These are phyloP conservation scores for Hemerocallis citrina DNA, from an alignment of 106 monocot genomes.

Conservation along the genomic window DNA sequence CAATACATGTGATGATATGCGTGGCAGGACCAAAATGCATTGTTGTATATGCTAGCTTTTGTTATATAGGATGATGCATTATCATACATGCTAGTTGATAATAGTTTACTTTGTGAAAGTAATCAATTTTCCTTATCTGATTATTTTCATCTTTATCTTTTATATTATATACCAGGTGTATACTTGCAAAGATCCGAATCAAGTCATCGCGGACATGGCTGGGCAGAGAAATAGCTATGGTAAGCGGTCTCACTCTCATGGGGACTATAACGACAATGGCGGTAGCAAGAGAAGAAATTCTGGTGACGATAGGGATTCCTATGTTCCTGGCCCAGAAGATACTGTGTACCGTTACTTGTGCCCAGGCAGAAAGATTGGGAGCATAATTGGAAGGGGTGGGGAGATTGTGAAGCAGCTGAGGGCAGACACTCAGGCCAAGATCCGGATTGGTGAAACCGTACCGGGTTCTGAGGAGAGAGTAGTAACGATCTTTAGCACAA, in stretches of 20 bases:
- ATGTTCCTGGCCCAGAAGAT: slow-evolving; percentile 77
- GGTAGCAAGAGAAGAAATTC: slow-evolving; percentile 85
- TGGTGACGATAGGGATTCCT: slow-evolving; percentile 67
- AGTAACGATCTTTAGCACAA: slow-evolving; percentile 75
- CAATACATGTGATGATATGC: no score
- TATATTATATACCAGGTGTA: no score
- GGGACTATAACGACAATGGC: slow-evolving; percentile 63
- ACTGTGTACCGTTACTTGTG: slow-evolving; percentile 89
- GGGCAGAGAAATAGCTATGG: slow-evolving; percentile 80
- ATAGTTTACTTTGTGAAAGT: no score
- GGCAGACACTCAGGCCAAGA: slow-evolving; percentile 76
- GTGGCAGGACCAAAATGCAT: no score
- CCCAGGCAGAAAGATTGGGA: slow-evolving; percentile 70
- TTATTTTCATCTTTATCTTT: no score
- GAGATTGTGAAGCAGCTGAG: slow-evolving; percentile 96
- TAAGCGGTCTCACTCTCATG: slow-evolving; percentile 55
- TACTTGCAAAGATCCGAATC: no score
- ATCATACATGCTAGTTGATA: no score
- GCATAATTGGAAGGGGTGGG: slow-evolving; percentile 91
- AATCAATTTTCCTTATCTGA: no score
- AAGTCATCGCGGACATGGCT: no score
- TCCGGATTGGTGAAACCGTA: slow-evolving; percentile 77
- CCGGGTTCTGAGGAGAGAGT: slow-evolving; percentile 82
- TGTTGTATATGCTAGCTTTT: no score
- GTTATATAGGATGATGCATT: no score